phyloP scores from a whole-genome alignment of 2,329 filamentous ascomycete species.

The Monilinia fructicola region DNA sequence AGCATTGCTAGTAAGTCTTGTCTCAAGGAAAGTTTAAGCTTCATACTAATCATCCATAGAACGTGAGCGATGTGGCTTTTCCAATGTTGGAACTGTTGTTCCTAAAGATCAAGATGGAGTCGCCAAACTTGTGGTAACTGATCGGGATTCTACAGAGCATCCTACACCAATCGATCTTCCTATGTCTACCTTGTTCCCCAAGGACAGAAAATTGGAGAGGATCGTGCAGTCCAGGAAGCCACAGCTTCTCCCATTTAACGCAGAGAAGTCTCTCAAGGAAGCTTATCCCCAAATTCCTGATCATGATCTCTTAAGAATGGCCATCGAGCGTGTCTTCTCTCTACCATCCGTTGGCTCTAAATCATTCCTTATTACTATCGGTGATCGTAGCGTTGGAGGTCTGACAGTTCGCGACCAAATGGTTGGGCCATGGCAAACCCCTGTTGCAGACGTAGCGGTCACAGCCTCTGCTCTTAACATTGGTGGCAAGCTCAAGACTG shows the following conservation, averaged over 20 bases:
- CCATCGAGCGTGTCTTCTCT: constrained; percentile 76
- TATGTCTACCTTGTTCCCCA: constrained; percentile 85
- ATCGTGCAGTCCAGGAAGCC: constrained; percentile 69
- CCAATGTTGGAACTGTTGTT: constrained; percentile 78
- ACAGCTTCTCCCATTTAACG: constrained; percentile 70
- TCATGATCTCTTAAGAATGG: constrained; percentile 54
- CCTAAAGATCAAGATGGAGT: constrained; percentile 61
- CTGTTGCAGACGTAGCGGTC: constrained; percentile 90
- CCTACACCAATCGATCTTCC: constrained; percentile 84
- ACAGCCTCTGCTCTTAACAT: constrained; percentile 77
- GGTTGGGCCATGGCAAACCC: constrained; percentile 94
- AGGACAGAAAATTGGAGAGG: constrained; percentile 77
- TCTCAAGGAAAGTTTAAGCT: not conserved
- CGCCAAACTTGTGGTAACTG: constrained; percentile 74
- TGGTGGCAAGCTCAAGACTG: constrained; percentile 67
- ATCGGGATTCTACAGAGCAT: constrained; percentile 72
- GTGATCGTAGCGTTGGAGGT: constrained; percentile 87
- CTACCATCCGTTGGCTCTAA: constrained; percentile 94
- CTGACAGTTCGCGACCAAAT: constrained; percentile 89
- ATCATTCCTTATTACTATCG: constrained; percentile 95
- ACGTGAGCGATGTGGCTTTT: constrained; percentile 89
- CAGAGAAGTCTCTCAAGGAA: constrained; percentile 59
- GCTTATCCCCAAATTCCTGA: constrained; percentile 45
- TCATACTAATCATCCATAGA: constrained; percentile 43
- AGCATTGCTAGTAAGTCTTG: constrained; percentile 56